Percentiles rank a stretch among this genome's conserved stretches.
Evolutionary conservation across 257 asterid species (phyloP).

Genomic region (Solanum sitiens): DNA sequence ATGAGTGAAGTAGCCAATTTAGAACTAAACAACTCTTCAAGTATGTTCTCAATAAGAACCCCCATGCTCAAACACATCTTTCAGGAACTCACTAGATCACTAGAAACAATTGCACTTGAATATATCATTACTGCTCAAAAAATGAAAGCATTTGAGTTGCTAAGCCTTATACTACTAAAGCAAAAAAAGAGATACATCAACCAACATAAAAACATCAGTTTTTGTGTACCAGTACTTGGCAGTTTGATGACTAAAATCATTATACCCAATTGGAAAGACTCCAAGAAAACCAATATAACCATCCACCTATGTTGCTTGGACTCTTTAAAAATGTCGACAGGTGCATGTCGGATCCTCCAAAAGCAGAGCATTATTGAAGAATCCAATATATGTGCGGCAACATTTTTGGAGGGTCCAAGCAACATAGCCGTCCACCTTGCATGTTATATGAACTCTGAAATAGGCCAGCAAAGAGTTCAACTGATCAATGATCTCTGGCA

Average conservation of each 20-base stretch:
- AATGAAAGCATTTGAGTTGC: not conserved
- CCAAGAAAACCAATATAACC: not conserved
- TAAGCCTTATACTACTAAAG: not conserved
- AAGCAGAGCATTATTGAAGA: not conserved
- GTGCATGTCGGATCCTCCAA: not conserved
- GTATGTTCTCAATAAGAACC: not conserved
- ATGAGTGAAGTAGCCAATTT: not conserved
- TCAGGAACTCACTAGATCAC: not conserved
- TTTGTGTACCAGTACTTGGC: not conserved
- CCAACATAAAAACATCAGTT: not conserved
- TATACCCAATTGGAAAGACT: not conserved
- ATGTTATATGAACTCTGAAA: not conserved
- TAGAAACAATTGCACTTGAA: not conserved
- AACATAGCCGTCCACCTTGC: not conserved
- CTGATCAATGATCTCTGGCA: not conserved
- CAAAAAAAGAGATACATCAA: not conserved
- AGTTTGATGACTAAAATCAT: not conserved
- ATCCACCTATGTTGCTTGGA: not conserved
- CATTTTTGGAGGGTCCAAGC: not conserved
- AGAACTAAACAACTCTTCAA: not conserved
- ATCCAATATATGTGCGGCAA: accelerated
- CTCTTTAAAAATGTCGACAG: not conserved
- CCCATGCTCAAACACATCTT: not conserved
- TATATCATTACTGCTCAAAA: not conserved
- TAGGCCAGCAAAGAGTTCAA: not conserved